Percentiles rank a stretch among this genome's conserved stretches.
phyloP scores from a whole-genome alignment of 257 asterid species.

The Scutellaria minor region DNA sequence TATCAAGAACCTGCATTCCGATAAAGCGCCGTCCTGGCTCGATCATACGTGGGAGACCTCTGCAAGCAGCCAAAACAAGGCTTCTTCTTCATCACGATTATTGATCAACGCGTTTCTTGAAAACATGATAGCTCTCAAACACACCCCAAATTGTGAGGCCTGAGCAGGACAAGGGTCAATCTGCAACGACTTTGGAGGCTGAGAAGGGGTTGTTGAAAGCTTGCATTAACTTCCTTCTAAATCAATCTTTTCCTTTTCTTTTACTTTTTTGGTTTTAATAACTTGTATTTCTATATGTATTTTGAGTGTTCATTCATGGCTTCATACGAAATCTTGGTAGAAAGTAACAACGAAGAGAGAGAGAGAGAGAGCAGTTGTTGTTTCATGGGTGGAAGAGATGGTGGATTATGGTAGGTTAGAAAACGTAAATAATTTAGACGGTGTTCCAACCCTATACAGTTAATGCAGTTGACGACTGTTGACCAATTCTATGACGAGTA shows the following conservation, averaged over 20 bases:
- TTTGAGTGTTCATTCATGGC: constrained; percentile 16
- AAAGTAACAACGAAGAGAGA: constrained; percentile 14
- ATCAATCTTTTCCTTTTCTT: background rate
- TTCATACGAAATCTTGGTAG: constrained; percentile 16
- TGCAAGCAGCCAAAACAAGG: constrained; percentile 67
- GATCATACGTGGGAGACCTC: constrained; percentile 71
- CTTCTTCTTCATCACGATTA: constrained; percentile 59
- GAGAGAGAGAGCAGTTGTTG: constrained; percentile 15
- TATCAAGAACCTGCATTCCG: constrained; percentile 59
- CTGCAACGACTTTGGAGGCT: constrained; percentile 63
- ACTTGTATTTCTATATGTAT: background rate
- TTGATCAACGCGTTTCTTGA: constrained; percentile 38
- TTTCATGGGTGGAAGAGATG: constrained; percentile 17
- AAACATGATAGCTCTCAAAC: constrained; percentile 39
- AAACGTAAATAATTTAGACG: constrained; percentile 23
- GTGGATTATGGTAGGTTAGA: constrained; percentile 44
- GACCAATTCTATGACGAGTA: background rate
- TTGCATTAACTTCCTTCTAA: constrained; percentile 38
- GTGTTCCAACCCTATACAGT: constrained; percentile 18
- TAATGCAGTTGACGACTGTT: constrained; percentile 49
- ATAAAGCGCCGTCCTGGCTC: constrained; percentile 61
- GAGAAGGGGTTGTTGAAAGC: constrained; percentile 46
- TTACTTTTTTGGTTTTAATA: background rate
- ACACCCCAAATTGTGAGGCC: constrained; percentile 33
- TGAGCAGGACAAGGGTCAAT: constrained; percentile 31